Evolutionary conservation across 129 eudicot genomes (phyloP).

Genomic region (Lonicera japonica): DNA sequence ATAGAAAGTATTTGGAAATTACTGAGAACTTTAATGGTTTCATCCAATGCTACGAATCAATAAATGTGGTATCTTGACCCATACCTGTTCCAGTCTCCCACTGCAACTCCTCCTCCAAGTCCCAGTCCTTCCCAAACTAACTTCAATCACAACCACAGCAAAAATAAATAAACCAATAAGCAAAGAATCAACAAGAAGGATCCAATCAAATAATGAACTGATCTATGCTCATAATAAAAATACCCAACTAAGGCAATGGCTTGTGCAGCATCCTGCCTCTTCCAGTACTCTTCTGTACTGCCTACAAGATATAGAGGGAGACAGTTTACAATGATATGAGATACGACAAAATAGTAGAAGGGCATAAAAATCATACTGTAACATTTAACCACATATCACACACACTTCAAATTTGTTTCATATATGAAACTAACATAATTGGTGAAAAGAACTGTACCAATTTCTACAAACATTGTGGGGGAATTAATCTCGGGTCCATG

Average conservation of each 20-base stretch:
- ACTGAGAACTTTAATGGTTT: not conserved
- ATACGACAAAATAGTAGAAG: not conserved
- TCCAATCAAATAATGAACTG: not conserved
- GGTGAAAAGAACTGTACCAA: slow-evolving; percentile 38
- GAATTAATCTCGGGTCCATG: slow-evolving; percentile 87
- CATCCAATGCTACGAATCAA: not conserved
- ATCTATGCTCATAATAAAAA: slow-evolving; percentile 15
- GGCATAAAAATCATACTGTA: not conserved
- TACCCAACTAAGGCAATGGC: slow-evolving; percentile 89
- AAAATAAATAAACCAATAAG: not conserved
- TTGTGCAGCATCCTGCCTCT: slow-evolving; percentile 90
- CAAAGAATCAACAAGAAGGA: not conserved
- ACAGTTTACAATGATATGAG: not conserved
- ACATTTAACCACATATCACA: not conserved
- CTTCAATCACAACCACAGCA: slow-evolving; percentile 33
- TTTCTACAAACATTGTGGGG: slow-evolving; percentile 95
- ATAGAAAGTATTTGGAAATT: not conserved
- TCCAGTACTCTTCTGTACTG: slow-evolving; percentile 96
- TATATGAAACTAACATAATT: slow-evolving; percentile 3
- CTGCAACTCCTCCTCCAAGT: slow-evolving; percentile 69
- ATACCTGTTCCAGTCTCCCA: slow-evolving; percentile 89
- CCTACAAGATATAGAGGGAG: slow-evolving; percentile 32
- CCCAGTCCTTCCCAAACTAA: slow-evolving; percentile 96
- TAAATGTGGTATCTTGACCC: not conserved
- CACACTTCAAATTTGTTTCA: not conserved